Percentiles rank a stretch among this genome's conserved stretches.
Conservation (phyloP, 73 alveolate genomes). For the Urostyla sp. region DNA sequence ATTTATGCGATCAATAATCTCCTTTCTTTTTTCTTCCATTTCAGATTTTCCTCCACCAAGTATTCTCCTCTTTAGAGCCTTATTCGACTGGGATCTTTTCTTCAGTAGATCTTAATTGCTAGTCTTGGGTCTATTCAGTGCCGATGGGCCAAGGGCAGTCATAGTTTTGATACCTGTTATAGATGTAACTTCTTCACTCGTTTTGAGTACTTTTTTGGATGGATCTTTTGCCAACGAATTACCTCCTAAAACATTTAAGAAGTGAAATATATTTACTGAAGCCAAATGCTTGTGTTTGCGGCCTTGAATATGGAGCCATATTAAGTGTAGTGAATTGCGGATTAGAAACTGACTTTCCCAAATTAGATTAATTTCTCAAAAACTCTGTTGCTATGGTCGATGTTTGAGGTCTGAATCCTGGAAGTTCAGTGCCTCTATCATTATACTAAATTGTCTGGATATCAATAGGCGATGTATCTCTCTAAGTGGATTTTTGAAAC, state of each 20-base stretch:
- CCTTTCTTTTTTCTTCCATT: constrained; percentile 35
- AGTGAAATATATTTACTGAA: not conserved
- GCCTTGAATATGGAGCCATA: constrained; percentile 72
- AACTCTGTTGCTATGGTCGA: not conserved
- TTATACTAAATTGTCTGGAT: too few species aligned
- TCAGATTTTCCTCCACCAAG: constrained; percentile 31
- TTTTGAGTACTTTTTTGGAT: constrained; percentile 53
- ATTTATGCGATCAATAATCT: constrained; percentile 1
- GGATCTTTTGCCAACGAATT: constrained; percentile 44
- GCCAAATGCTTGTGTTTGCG: constrained; percentile 61
- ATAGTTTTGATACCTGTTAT: constrained; percentile 71
- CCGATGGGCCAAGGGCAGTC: constrained; percentile 67
- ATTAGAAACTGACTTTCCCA: constrained; percentile 49
- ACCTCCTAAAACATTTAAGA: constrained; percentile 28
- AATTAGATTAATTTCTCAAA: not conserved
- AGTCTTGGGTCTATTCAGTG: constrained; percentile 30
- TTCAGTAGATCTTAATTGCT: constrained; percentile 37
- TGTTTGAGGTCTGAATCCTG: constrained; percentile 20
- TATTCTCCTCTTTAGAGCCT: constrained; percentile 23
- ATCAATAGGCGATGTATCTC: too few species aligned
- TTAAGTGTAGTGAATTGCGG: constrained; percentile 70
- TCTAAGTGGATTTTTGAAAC: too few species aligned
- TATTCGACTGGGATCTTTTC: constrained; percentile 57
- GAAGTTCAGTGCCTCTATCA: constrained; percentile 14
- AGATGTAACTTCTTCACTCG: constrained; percentile 61